Conservation (phyloP, 2,329 filamentous ascomycete species). For the Reticulascus tulasneorum region DNA sequence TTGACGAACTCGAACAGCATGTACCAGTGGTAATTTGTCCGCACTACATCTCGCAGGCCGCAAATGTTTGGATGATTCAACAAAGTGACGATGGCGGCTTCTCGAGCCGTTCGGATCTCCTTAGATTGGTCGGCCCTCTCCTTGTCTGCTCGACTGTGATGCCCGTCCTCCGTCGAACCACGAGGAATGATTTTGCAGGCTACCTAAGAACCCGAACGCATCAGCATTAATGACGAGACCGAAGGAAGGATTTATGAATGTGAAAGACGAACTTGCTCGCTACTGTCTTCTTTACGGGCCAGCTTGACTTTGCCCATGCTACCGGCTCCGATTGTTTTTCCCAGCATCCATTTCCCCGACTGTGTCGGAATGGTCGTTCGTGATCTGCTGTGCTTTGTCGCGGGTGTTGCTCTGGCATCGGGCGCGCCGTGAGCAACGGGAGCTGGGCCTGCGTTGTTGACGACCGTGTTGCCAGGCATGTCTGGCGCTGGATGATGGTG, state of each 20-base stretch:
- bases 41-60: slow-evolving; percentile 89
- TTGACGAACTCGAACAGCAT: slow-evolving; percentile 99
- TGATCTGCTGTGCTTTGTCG: slow-evolving; percentile 50
- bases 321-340: slow-evolving; percentile 94
- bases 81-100: slow-evolving; percentile 93
- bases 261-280: slow-evolving; percentile 69
- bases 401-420: slow-evolving; percentile 42
- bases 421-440: slow-evolving; percentile 43
- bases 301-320: slow-evolving; percentile 99
- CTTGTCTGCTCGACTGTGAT: slow-evolving; percentile 65
- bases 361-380: slow-evolving; percentile 84
- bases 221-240: slow-evolving; percentile 2
- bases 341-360: slow-evolving; percentile 89
- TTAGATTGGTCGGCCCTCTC: slow-evolving; percentile 95
- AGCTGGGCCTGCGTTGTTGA: slow-evolving; percentile 50
- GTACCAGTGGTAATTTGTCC: slow-evolving; percentile 98
- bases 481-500: slow-evolving; percentile 32
- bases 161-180: slow-evolving; percentile 82
- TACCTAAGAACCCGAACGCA: slow-evolving; percentile 50
- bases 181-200: slow-evolving; percentile 96
- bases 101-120: slow-evolving; percentile 88
- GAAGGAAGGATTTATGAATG: background rate
- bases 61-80: slow-evolving; percentile 95
- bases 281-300: slow-evolving; percentile 82
- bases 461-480: slow-evolving; percentile 47